Conservation (phyloP, 768 basidiomycete genomes). For the Hemileccinum impolitum region DNA sequence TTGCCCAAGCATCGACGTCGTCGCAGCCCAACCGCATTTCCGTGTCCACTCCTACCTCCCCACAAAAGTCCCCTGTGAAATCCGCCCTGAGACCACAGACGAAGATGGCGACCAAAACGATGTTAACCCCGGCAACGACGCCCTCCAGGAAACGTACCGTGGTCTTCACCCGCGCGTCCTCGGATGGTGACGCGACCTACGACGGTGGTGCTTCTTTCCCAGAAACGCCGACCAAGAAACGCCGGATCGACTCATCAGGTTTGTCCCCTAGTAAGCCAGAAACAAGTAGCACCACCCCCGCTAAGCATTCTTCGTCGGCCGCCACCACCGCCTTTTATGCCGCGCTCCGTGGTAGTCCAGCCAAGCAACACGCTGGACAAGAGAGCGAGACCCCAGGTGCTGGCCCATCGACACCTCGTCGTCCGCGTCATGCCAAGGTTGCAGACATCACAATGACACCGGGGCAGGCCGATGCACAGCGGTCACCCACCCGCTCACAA, state of each 20-base stretch:
- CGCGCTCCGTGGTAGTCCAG: slow-evolving; percentile 11
- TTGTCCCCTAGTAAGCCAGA: slow-evolving; percentile 10
- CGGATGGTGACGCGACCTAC: slow-evolving; percentile 18
- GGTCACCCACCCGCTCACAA: slow-evolving; percentile 21
- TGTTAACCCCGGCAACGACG: slow-evolving; percentile 4
- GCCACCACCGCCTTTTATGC: slow-evolving; percentile 17
- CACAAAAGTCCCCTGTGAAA: slow-evolving; percentile 20
- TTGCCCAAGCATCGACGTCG: neutral
- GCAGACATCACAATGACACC: slow-evolving; percentile 1
- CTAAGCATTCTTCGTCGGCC: neutral
- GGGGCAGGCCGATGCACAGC: slow-evolving; percentile 21
- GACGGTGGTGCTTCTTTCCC: slow-evolving; percentile 32
- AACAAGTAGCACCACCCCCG: slow-evolving; percentile 8
- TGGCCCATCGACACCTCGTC: slow-evolving; percentile 26
- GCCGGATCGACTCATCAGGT: slow-evolving; percentile 25
- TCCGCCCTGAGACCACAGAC: slow-evolving; percentile 14
- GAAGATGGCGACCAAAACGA: neutral
- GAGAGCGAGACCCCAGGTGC: neutral
- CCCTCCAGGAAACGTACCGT: slow-evolving; percentile 34
- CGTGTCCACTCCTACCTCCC: slow-evolving; percentile 4
- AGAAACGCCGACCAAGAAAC: slow-evolving; percentile 43
- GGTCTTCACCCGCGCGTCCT: slow-evolving; percentile 9
- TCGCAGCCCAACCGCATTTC: neutral
- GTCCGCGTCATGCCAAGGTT: slow-evolving; percentile 11
- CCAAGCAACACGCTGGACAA: neutral